Conservation (phyloP, 2,329 filamentous ascomycete species). For the Leptographium lundbergii region DNA sequence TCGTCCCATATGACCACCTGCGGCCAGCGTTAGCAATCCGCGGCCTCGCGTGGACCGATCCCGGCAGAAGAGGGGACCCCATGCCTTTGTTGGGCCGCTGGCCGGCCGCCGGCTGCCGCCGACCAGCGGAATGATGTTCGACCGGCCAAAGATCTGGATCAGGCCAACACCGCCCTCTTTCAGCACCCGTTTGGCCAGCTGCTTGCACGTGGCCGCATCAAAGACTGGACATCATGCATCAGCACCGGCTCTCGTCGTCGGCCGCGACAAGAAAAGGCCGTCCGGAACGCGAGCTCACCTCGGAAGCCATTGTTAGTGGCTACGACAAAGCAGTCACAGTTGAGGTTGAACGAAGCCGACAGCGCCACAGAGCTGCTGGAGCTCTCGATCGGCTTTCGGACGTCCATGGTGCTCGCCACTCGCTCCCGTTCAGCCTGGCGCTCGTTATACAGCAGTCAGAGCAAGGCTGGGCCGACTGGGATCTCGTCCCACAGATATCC, state of each 20-base stretch:
- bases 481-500: background rate
- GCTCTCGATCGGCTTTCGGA: conserved; percentile 70
- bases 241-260: background rate
- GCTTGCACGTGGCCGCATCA: conserved; percentile 57
- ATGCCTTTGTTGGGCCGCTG: conserved; percentile 73
- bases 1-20: conserved; percentile 88
- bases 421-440: background rate
- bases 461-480: background rate
- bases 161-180: conserved; percentile 64
- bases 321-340: conserved; percentile 74
- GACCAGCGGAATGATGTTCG: conserved; percentile 80
- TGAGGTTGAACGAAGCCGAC: conserved; percentile 74
- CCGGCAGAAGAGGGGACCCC: background rate
- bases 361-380: conserved; percentile 63
- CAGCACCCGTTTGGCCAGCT: conserved; percentile 56
- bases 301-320: conserved; percentile 31
- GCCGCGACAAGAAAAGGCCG: background rate
- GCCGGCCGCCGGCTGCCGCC: conserved; percentile 79
- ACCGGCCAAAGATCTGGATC: conserved; percentile 75
- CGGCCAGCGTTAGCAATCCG: background rate
- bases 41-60: background rate
- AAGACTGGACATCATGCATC: conserved; percentile 39
- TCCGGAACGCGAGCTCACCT: conserved; percentile 4
- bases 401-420: conserved; percentile 55
- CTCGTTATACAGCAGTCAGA: background rate